Percentiles rank a stretch among this genome's conserved stretches.
phyloP scores from a whole-genome alignment of 768 basidiomycete species.

The Termitomyces sp. region DNA sequence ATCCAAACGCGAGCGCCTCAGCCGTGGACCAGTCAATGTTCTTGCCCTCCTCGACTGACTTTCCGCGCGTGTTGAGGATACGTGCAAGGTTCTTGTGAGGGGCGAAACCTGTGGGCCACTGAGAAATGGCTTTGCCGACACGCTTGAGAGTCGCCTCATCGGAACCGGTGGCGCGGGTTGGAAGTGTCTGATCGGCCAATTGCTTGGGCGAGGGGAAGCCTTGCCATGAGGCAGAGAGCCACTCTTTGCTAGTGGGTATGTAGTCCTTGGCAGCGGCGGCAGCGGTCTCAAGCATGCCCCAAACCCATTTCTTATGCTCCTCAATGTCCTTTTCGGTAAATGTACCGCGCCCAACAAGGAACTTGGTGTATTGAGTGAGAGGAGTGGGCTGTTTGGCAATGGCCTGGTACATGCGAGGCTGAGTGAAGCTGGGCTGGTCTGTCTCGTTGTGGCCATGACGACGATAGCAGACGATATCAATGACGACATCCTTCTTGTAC shows the following conservation, averaged over 20 bases:
- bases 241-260: slow-evolving; percentile 90
- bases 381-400: slow-evolving; percentile 93
- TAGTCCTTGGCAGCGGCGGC: slow-evolving; percentile 94
- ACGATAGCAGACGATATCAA: slow-evolving; percentile 98
- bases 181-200: slow-evolving; percentile 86
- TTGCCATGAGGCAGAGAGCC: slow-evolving; percentile 97
- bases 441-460: slow-evolving; percentile 99
- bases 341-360: slow-evolving; percentile 83
- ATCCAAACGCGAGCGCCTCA: slow-evolving; percentile 93
- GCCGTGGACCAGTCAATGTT: slow-evolving; percentile 99
- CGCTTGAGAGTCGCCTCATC: slow-evolving; percentile 71
- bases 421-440: slow-evolving; percentile 97
- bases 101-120: slow-evolving; percentile 78
- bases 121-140: slow-evolving; percentile 83
- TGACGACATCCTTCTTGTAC: slow-evolving; percentile 97
- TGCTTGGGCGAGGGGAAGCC: slow-evolving; percentile 98
- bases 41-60: slow-evolving; percentile 83
- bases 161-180: slow-evolving; percentile 83
- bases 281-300: slow-evolving; percentile 97
- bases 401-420: slow-evolving; percentile 97
- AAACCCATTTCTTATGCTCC: slow-evolving; percentile 99
- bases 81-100: slow-evolving; percentile 92
- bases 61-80: slow-evolving; percentile 82
- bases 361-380: slow-evolving; percentile 87
- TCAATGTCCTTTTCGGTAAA: slow-evolving; percentile 96